A percentile compares a stretch with the other conserved stretches of the same genome.
These are phyloP conservation scores for Cryphonectria japonica DNA, from an alignment of 2,329 filamentous ascomycete species.

Conservation along the genomic window DNA sequence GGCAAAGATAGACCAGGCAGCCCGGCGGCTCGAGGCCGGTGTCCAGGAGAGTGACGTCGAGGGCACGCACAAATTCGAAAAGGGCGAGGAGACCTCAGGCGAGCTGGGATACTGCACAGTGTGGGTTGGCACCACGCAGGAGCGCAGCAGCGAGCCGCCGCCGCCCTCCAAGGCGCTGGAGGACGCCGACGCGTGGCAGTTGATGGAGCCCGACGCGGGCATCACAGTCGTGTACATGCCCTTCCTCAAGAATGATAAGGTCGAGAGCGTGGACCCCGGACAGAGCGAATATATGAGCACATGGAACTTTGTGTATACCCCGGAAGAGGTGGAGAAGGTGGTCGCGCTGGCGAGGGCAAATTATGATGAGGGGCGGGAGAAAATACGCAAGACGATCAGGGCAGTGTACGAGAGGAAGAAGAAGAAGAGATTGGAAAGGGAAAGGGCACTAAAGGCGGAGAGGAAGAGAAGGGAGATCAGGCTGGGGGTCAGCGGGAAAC, in stretches of 20 bases:
- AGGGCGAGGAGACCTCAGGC: conserved; percentile 50
- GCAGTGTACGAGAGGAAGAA: conserved; percentile 95
- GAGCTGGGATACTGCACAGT: conserved; percentile 90
- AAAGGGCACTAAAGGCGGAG: conserved; percentile 45
- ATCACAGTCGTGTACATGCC: conserved; percentile 91
- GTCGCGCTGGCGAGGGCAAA: conserved; percentile 83
- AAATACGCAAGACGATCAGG: conserved; percentile 76
- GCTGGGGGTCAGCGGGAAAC: conserved; percentile 55
- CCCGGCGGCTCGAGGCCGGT: conserved; percentile 39
- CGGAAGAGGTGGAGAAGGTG: conserved; percentile 85
- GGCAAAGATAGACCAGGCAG: conserved; percentile 55
- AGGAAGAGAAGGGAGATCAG: conserved; percentile 52
- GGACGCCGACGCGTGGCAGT: conserved; percentile 68
- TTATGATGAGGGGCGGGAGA: conserved; percentile 79
- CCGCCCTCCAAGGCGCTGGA: conserved; percentile 56
- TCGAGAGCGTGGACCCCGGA: conserved; percentile 80
- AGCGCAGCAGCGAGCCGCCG: conserved; percentile 62
- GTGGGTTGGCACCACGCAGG: conserved; percentile 86
- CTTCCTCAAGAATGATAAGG: conserved; percentile 79
- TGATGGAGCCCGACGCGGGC: conserved; percentile 78
- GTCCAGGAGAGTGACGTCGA: conserved; percentile 33
- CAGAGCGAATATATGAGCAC: conserved; percentile 87
- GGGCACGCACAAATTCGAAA: conserved; percentile 39
- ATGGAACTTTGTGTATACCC: conserved; percentile 97
- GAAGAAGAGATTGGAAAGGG: conserved; percentile 61